phyloP scores from a whole-genome alignment of 2,329 filamentous ascomycete genomes.

The Penicillium sp. region DNA sequence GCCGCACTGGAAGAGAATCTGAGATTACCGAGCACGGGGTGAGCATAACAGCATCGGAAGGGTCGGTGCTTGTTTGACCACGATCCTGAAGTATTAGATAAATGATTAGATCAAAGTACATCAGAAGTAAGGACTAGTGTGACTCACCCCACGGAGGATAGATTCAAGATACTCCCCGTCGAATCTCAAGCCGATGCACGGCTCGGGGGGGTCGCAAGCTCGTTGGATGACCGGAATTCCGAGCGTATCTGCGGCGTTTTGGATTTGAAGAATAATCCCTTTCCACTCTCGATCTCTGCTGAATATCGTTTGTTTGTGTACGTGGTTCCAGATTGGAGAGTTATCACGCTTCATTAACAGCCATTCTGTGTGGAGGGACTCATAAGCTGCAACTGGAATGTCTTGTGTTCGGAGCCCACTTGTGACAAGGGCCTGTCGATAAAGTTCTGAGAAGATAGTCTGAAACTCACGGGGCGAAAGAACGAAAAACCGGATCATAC shows the following conservation, averaged over 20 bases:
- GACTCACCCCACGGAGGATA: conserved; percentile 1
- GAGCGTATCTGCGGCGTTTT: conserved; percentile 9
- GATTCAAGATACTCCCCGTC: conserved; percentile 3
- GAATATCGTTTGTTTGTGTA: conserved; percentile 27
- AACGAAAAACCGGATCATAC: conserved; percentile 29
- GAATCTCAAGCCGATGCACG: neutral
- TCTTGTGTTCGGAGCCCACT: conserved; percentile 21
- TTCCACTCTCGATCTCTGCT: conserved; percentile 19
- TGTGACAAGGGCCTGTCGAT: conserved; percentile 27
- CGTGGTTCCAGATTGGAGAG: conserved; percentile 27
- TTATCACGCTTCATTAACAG: conserved; percentile 18
- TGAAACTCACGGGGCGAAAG: conserved; percentile 8
- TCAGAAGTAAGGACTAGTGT: neutral
- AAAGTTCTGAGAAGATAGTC: conserved; percentile 33
- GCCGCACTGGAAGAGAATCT: neutral
- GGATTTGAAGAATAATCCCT: conserved; percentile 15
- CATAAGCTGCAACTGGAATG: conserved; percentile 11
- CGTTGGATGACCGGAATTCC: conserved; percentile 8
- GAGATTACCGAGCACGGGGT: neutral
- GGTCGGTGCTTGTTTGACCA: neutral
- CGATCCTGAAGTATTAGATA: neutral
- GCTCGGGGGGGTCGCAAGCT: neutral
- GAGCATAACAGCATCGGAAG: neutral
- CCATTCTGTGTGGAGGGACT: conserved; percentile 28
- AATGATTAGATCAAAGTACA: neutral